phyloP scores from a whole-genome alignment of 768 basidiomycete species.

The Infundibulicybe gibba region DNA sequence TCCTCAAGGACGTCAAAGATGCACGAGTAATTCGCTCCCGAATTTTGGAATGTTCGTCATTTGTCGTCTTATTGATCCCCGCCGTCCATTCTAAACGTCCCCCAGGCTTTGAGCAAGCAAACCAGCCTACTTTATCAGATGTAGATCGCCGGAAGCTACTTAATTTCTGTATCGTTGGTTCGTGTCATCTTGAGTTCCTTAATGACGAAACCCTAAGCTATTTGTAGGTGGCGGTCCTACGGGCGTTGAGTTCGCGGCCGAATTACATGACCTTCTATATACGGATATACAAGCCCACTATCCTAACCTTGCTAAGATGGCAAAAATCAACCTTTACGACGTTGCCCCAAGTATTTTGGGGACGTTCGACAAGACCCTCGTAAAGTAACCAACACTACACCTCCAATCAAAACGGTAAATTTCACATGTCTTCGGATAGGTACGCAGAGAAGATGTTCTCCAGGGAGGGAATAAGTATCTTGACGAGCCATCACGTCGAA shows the following conservation, averaged over 20 bases:
- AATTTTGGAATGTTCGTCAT: constrained; percentile 63
- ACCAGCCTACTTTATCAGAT: constrained; percentile 75
- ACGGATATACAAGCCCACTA: constrained; percentile 61
- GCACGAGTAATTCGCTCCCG: constrained; percentile 68
- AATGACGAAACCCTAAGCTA: background rate
- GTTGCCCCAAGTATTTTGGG: constrained; percentile 77
- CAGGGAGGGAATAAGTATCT: constrained; percentile 70
- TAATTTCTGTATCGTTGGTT: constrained; percentile 85
- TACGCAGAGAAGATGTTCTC: constrained; percentile 69
- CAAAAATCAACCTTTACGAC: constrained; percentile 78
- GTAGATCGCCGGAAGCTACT: constrained; percentile 71
- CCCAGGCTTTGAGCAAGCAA: constrained; percentile 80
- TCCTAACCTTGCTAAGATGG: constrained; percentile 57
- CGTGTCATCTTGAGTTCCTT: constrained; percentile 13
- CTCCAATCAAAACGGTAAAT: background rate
- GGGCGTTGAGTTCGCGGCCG: constrained; percentile 82
- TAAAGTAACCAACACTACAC: constrained; percentile 36
- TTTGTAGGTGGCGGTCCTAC: constrained; percentile 67
- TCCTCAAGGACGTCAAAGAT: constrained; percentile 78
- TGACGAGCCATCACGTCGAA: constrained; percentile 72
- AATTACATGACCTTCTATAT: constrained; percentile 74
- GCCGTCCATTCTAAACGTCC: background rate
- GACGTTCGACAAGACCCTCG: constrained; percentile 65
- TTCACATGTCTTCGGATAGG: constrained; percentile 14
- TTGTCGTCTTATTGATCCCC: constrained; percentile 8